Evolutionary conservation across 2,329 filamentous ascomycete genomes (phyloP).

Genomic region (Phaeophleospora eucalypticola): DNA sequence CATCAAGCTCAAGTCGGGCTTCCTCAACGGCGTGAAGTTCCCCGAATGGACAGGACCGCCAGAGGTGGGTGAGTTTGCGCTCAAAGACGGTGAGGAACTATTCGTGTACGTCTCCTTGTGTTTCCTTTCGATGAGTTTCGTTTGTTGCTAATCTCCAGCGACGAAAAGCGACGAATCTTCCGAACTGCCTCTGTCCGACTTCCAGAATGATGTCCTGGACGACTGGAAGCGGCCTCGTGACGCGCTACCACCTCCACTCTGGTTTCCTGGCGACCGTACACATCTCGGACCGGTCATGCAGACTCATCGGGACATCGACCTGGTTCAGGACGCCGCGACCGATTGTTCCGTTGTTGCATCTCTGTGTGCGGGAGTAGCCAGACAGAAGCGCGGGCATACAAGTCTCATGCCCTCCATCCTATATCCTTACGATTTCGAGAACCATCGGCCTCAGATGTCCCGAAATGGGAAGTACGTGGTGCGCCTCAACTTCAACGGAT

Average conservation of each 20-base stretch:
- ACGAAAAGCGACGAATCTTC: constrained; percentile 58
- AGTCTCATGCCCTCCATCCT: constrained; percentile 71
- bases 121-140: background rate
- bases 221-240: constrained; percentile 78
- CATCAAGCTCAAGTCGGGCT: constrained; percentile 71
- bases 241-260: constrained; percentile 51
- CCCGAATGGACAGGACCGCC: constrained; percentile 75
- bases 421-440: constrained; percentile 65
- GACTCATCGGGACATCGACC: constrained; percentile 61
- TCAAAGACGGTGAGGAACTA: constrained; percentile 44
- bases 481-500: constrained; percentile 93
- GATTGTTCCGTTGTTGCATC: constrained; percentile 98
- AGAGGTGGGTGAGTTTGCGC: constrained; percentile 57
- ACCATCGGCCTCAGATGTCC: constrained; percentile 60
- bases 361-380: constrained; percentile 73
- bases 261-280: constrained; percentile 30
- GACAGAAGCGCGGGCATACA: constrained; percentile 63
- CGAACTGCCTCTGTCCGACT: constrained; percentile 66
- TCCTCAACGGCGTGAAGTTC: constrained; percentile 77
- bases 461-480: constrained; percentile 84
- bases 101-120: constrained; percentile 60
- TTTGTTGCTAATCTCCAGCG: constrained; percentile 11
- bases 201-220: constrained; percentile 71
- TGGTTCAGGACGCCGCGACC: constrained; percentile 92
- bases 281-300: constrained; percentile 52